A percentile compares a stretch with the other conserved stretches of the same genome.
These are phyloP conservation scores for Hyaloscypha hepaticicola DNA, from an alignment of 495 filamentous ascomycete species.

Conservation along the genomic window DNA sequence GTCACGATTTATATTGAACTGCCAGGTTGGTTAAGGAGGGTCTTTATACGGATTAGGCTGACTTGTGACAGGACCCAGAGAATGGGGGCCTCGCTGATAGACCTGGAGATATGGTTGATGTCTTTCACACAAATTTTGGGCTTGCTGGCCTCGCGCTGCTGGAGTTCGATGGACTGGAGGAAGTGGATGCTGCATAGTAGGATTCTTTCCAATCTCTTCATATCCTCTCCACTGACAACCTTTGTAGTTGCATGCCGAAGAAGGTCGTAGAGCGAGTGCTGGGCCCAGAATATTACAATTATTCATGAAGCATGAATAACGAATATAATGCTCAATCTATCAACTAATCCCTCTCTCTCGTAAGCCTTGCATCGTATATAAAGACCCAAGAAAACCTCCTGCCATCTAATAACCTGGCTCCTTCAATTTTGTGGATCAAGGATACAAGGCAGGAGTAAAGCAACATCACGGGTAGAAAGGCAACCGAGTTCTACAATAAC, in stretches of 20 bases:
- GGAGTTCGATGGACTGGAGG: conserved; percentile 67
- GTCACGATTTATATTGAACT: conserved; percentile 74
- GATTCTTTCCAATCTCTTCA: conserved; percentile 32
- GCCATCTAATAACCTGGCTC: conserved; percentile 72
- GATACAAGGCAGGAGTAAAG: conserved; percentile 77
- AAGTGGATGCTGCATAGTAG: conserved; percentile 87
- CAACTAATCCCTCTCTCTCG: not conserved
- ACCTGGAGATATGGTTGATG: conserved; percentile 92
- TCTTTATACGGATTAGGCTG: not conserved
- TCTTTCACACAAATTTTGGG: conserved; percentile 92
- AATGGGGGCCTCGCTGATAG: conserved; percentile 85
- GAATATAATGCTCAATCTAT: not conserved
- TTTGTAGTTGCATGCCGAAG: conserved; percentile 69
- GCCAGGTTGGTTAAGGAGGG: conserved; percentile 53
- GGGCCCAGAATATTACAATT: conserved; percentile 29
- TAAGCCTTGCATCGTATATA: not conserved
- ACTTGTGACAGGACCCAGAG: conserved; percentile 65
- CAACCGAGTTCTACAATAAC: conserved; percentile 10
- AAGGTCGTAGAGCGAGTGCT: conserved; percentile 56
- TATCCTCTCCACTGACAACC: not conserved
- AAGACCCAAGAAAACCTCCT: conserved; percentile 47
- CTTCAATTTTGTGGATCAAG: conserved; percentile 47
- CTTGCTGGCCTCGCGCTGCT: conserved; percentile 86
- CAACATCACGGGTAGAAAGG: conserved; percentile 35
- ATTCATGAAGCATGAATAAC: conserved; percentile 5